These are phyloP conservation scores for Xylariaceae sp. DNA, from an alignment of 2,329 filamentous ascomycete species.

Conservation along the genomic window DNA sequence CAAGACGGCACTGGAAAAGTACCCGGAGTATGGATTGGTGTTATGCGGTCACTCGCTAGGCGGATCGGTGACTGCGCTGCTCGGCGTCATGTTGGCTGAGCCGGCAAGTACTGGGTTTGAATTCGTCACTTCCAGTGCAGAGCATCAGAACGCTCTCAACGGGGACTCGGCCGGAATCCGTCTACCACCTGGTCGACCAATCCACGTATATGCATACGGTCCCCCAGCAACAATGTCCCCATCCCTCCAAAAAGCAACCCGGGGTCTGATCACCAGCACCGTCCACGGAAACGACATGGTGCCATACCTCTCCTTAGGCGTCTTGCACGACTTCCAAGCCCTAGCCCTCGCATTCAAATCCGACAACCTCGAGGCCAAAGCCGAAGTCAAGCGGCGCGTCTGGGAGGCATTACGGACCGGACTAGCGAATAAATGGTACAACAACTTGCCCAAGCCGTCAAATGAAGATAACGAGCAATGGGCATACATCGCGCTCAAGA, in stretches of 20 bases:
- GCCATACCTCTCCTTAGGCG: conserved; percentile 66
- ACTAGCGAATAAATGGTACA: conserved; percentile 57
- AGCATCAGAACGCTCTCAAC: conserved; percentile 40
- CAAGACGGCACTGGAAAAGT: conserved; percentile 59
- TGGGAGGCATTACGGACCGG: conserved; percentile 61
- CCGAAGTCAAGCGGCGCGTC: conserved; percentile 60
- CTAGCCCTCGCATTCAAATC: conserved; percentile 67
- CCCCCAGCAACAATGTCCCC: conserved; percentile 68
- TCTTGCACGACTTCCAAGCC: conserved; percentile 69
- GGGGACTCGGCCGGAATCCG: conserved; percentile 34
- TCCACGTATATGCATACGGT: conserved; percentile 76
- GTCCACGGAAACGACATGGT: conserved; percentile 71
- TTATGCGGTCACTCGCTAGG: conserved; percentile 66
- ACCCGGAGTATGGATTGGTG: conserved; percentile 64
- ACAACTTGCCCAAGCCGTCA: conserved; percentile 35
- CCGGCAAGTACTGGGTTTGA: conserved; percentile 50
- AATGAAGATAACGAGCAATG: conserved; percentile 59
- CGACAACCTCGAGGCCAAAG: conserved; percentile 62
- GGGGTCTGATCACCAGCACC: conserved; percentile 68
- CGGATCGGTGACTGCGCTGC: conserved; percentile 62
- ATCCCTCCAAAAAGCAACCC: conserved; percentile 62
- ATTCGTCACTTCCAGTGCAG: conserved; percentile 56
- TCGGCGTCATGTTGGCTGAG: conserved; percentile 66
- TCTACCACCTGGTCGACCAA: conserved; percentile 62
- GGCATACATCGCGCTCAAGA: conserved; percentile 63